A percentile compares a stretch with the other conserved stretches of the same genome.
Evolutionary conservation across 2,329 filamentous ascomycete genomes (phyloP).

Genomic region (Penicillium capsulatum): DNA sequence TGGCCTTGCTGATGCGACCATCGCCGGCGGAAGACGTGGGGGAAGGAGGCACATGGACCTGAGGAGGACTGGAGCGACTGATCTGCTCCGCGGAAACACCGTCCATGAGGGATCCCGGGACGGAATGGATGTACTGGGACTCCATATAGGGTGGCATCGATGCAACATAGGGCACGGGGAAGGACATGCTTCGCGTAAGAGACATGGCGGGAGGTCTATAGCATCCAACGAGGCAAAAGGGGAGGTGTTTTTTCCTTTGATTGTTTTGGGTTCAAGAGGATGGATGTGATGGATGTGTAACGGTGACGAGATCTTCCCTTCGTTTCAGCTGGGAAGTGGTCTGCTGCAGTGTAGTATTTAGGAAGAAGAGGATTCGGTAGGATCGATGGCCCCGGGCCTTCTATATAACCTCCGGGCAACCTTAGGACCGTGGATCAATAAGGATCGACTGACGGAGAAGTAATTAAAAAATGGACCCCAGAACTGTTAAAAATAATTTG

Average conservation of each 20-base stretch:
- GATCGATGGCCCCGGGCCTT: background rate
- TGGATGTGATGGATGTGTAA: too few relatives aligned
- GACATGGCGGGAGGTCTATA: slow-evolving; percentile 1
- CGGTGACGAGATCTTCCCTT: too few relatives aligned
- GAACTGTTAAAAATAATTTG: slow-evolving; percentile 1
- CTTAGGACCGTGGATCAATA: slow-evolving; percentile 5
- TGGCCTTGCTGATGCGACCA: slow-evolving; percentile 48
- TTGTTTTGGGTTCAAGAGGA: too few relatives aligned
- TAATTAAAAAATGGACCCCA: slow-evolving; percentile 6
- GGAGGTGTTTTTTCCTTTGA: too few relatives aligned
- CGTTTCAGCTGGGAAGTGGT: too few relatives aligned
- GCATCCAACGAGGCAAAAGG: background rate
- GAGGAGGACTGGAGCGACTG: background rate
- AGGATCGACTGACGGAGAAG: slow-evolving; percentile 6
- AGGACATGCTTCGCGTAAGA: slow-evolving; percentile 3
- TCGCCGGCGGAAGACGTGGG: slow-evolving; percentile 6
- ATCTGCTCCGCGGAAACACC: background rate
- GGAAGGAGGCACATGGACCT: background rate
- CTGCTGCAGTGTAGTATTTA: background rate
- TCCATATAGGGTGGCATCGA: slow-evolving; percentile 1
- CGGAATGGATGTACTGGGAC: background rate
- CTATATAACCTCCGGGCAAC: slow-evolving; percentile 6
- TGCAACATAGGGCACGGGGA: background rate
- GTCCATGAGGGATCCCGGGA: background rate
- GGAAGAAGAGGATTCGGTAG: background rate